Base-by-base conservation (phyloP, 495 filamentous ascomycete species). In the Astrocystis sublimbata region DNA sequence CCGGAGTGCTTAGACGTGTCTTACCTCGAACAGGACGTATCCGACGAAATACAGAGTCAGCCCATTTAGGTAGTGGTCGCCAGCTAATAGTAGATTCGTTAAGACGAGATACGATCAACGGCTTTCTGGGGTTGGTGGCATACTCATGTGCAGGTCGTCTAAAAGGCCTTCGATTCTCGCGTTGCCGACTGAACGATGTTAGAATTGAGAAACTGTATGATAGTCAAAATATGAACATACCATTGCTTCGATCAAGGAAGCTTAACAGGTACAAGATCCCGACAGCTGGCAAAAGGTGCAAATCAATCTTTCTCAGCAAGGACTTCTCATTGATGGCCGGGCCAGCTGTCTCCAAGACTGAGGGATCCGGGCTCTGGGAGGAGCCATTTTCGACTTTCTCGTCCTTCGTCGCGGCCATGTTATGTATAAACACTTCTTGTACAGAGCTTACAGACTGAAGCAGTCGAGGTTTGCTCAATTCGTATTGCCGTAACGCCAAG, bases 1-100 rank as follows among this genome's bases (percentile, higher is more conserved):
- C 6, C 31, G 3, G 1, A n/a, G 13, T 19, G 3, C 1, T 23
- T 35, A 24, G 31, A 8, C 2, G 4, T 19, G 10, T 8, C 30
- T 62, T 30, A 75, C 74, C 62, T 88, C 85, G 50, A 88, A 86
- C 12, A 90, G 71, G 19, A 91, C 87, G 69, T 93, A 93, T 46
- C 88, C 89, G 50, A 92, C 77, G 71, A 92, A 92, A 70, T 89
- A 92, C 0, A 92, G 70, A 0, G 89, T 91, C 36, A 92, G 72
- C 0, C 88, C 84, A 4, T 85, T 88, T 0, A 92, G 78, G 60
- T 92, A 91, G 63, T 91, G 85, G 63, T 91, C 83, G 3, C 86
- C 88, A 38, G 84, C 73, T 75, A 12, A 15, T 47, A 38, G 17
- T 33, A 21, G 24, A 10, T 12, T 66, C 33, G 58, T 60, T 7